A percentile compares a stretch with the other conserved stretches of the same genome.
Evolutionary conservation across 129 eudicot genomes (phyloP).

Genomic region (Silybum marianum): DNA sequence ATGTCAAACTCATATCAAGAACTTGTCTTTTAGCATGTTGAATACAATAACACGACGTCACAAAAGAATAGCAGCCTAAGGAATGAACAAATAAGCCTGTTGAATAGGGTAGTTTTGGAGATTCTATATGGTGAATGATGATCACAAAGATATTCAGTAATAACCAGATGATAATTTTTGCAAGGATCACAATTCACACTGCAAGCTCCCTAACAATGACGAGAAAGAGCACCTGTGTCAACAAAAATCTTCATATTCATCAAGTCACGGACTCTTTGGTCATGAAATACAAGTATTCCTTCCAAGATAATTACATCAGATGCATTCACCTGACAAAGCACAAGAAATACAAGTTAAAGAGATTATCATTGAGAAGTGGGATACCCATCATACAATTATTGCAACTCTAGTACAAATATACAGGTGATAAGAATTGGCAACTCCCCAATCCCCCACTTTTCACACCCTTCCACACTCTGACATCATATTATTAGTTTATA

Average conservation of each 20-base stretch:
- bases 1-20: too few relatives aligned
- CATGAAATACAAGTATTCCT: constrained; percentile 97
- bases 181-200: background rate
- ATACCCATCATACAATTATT: background rate
- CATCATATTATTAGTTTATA: background rate
- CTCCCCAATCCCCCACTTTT: background rate
- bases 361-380: background rate
- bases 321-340: constrained; percentile 74
- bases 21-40: too few relatives aligned
- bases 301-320: constrained; percentile 98
- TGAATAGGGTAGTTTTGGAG: background rate
- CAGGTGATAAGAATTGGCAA: constrained; percentile 7
- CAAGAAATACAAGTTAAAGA: constrained; percentile 7
- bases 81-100: too few relatives aligned
- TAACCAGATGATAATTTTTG: background rate
- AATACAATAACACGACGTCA: too few relatives aligned
- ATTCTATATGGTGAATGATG: background rate
- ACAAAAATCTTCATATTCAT: constrained; percentile 99
- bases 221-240: constrained; percentile 67
- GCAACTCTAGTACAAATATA: background rate
- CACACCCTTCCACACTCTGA: constrained; percentile 2
- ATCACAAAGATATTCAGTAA: background rate
- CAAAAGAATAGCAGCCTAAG: too few relatives aligned
- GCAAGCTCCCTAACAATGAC: background rate
- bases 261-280: constrained; percentile 83